Conservation (phyloP, 352 stramenopile genomes). For the Thalassiosira pacifica region DNA sequence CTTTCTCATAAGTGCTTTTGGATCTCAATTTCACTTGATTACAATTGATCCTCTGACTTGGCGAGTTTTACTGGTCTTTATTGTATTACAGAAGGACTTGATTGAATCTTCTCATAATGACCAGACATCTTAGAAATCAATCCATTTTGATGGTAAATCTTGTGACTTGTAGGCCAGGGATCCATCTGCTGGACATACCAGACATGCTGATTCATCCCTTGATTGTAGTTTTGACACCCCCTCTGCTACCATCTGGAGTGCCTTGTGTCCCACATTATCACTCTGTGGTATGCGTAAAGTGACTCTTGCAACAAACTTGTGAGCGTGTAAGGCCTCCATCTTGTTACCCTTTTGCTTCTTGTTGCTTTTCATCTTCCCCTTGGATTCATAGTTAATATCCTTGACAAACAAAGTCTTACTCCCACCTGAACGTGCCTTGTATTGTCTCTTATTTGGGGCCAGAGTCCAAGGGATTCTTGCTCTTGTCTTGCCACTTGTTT, state of each 20-base stretch:
- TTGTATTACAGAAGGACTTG: background rate
- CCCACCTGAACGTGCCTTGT: too few relatives aligned
- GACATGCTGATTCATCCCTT: too few relatives aligned
- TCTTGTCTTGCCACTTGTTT: too few relatives aligned
- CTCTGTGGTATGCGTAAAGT: background rate
- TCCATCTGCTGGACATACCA: background rate
- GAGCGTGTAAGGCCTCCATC: background rate
- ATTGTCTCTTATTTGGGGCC: too few relatives aligned
- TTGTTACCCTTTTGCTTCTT: background rate
- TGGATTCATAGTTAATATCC: too few relatives aligned
- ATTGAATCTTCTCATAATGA: background rate
- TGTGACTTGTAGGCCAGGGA: background rate
- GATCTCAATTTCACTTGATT: background rate
- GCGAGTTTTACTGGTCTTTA: background rate
- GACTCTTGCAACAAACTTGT: background rate
- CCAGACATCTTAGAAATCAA: background rate
- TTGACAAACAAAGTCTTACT: too few relatives aligned
- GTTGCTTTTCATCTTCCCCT: background rate
- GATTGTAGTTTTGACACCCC: background rate
- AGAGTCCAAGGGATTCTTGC: too few relatives aligned
- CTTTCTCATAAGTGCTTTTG: background rate
- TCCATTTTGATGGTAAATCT: background rate
- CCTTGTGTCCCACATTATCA: background rate
- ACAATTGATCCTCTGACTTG: background rate
- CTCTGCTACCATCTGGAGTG: background rate